These are phyloP conservation scores for Xerocomellus amylosporus DNA, from an alignment of 768 basidiomycete species.

Conservation along the genomic window DNA sequence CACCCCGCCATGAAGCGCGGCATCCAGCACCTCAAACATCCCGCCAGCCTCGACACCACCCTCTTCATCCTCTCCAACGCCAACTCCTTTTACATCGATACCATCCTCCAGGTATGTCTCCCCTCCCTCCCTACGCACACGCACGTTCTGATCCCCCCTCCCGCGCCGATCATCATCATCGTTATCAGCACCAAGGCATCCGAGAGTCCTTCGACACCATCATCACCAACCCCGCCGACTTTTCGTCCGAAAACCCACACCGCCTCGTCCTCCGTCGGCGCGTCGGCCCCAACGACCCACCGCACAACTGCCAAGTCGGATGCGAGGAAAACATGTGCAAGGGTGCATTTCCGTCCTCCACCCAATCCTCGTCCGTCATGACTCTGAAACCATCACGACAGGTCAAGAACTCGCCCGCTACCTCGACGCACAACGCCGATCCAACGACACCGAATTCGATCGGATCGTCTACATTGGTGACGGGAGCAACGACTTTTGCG, in stretches of 20 bases:
- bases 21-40: conserved; percentile 71
- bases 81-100: conserved; percentile 87
- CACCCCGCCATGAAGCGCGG: conserved; percentile 96
- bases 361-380: too few relatives aligned
- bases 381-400: conserved; percentile 25
- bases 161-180: too few relatives aligned
- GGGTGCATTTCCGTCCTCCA: too few relatives aligned
- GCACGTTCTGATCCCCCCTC: too few relatives aligned
- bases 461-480: conserved; percentile 91
- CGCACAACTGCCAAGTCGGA: conserved; percentile 82
- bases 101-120: conserved; percentile 70
- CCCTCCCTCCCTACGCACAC: not conserved
- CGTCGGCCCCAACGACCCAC: conserved; percentile 71
- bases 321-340: conserved; percentile 99
- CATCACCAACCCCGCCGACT: conserved; percentile 90
- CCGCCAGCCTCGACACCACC: conserved; percentile 56
- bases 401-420: conserved; percentile 93
- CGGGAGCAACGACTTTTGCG: conserved; percentile 94
- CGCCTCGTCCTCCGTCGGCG: conserved; percentile 74
- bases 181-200: conserved; percentile 76
- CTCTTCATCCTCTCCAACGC: conserved; percentile 94
- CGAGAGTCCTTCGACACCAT: conserved; percentile 74
- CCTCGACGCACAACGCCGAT: conserved; percentile 44
- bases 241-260: conserved; percentile 61
- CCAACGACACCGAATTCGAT: conserved; percentile 57